phyloP scores from a whole-genome alignment of 2,329 filamentous ascomycete species.

The Venturia asperata region DNA sequence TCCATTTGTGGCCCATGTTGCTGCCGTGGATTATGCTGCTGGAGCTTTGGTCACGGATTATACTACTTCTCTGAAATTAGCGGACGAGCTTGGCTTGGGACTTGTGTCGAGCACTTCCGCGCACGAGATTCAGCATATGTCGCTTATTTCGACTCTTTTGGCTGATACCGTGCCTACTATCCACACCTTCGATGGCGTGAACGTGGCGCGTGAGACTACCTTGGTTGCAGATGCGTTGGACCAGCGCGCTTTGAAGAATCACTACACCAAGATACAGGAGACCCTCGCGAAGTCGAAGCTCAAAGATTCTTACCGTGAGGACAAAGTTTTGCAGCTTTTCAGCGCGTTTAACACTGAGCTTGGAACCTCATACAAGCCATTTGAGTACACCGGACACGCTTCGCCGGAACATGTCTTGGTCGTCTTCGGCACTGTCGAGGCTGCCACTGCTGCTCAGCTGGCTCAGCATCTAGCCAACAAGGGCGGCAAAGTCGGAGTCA shows the following conservation, averaged over 20 bases:
- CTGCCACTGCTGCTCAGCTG: conserved; percentile 76
- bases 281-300: conserved; percentile 53
- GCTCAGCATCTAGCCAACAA: conserved; percentile 63
- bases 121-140: conserved; percentile 93
- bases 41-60: conserved; percentile 82
- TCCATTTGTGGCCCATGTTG: conserved; percentile 86
- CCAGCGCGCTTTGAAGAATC: conserved; percentile 59
- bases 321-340: conserved; percentile 63
- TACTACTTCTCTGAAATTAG: conserved; percentile 66
- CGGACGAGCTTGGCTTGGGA: conserved; percentile 84
- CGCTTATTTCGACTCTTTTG: conserved; percentile 75
- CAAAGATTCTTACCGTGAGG: conserved; percentile 63
- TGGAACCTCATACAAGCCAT: conserved; percentile 84
- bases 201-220: conserved; percentile 72
- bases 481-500: conserved; percentile 72
- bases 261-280: conserved; percentile 60
- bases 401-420: conserved; percentile 77
- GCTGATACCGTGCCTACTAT: conserved; percentile 73
- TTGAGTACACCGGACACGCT: conserved; percentile 86
- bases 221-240: conserved; percentile 76
- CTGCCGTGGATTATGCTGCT: conserved; percentile 76
- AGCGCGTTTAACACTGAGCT: conserved; percentile 80
- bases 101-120: conserved; percentile 78
- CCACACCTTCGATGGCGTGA: conserved; percentile 82
- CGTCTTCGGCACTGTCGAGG: conserved; percentile 86